Conservation (phyloP, 495 filamentous ascomycete genomes). For the Penicillium macrosclerotiorum region DNA sequence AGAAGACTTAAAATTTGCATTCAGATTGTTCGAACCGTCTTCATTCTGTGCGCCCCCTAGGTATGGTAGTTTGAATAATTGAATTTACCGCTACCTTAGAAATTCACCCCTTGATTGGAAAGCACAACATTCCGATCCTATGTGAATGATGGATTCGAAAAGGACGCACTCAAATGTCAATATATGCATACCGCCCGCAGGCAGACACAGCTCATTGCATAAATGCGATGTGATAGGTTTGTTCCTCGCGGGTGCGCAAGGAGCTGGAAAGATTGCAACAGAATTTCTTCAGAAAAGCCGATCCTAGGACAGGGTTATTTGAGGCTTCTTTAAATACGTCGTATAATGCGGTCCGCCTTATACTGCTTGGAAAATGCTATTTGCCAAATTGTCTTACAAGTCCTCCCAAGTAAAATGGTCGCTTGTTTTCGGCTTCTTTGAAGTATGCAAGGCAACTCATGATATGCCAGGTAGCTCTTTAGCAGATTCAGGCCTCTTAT, state of each 20-base stretch:
- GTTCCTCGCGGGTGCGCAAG: background rate
- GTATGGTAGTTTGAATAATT: slow-evolving; percentile 1
- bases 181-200: background rate
- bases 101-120: slow-evolving; percentile 2
- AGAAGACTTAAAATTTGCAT: slow-evolving; percentile 2
- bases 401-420: too few species aligned
- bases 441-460: too few species aligned
- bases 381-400: too few species aligned
- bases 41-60: too few species aligned
- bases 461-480: too few species aligned
- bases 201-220: background rate
- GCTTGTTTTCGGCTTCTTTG: too few species aligned
- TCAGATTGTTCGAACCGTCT: background rate
- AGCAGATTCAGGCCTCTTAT: too few species aligned
- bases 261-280: slow-evolving; percentile 3
- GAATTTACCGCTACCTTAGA: background rate
- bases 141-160: background rate
- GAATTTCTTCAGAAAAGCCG: slow-evolving; percentile 1
- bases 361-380: too few species aligned
- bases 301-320: background rate
- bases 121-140: slow-evolving; percentile 1
- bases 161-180: slow-evolving; percentile 1
- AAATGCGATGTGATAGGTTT: background rate
- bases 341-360: too few species aligned
- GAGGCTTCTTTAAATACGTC: too few species aligned